phyloP scores from a whole-genome alignment of 148 eudicot genomes.

The Rheum nobile region DNA sequence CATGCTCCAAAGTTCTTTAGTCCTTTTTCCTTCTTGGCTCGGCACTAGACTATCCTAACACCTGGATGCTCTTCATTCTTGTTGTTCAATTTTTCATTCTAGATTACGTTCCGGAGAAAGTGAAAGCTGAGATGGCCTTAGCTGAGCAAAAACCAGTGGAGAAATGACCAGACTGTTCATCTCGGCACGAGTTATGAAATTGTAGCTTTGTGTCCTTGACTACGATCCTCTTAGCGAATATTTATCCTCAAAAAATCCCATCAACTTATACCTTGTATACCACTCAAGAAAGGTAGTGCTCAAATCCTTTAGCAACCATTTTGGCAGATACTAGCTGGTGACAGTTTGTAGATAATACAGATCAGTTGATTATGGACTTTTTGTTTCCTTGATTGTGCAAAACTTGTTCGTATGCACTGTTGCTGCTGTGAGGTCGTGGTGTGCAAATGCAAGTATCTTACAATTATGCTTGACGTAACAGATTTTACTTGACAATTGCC shows the following conservation, averaged over 20 bases:
- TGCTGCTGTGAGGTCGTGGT: background rate
- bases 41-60: background rate
- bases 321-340: slow-evolving; percentile 1
- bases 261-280: background rate
- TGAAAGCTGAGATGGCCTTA: slow-evolving; percentile 68
- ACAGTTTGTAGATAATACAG: background rate
- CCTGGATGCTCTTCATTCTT: background rate
- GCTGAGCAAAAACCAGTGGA: slow-evolving; percentile 33
- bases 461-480: background rate
- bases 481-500: background rate
- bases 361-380: background rate
- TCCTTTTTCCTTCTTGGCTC: background rate
- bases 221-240: background rate
- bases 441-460: background rate
- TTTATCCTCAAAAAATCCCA: background rate
- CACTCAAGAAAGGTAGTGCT: background rate
- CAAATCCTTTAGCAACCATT: background rate
- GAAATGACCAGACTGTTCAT: slow-evolving; percentile 17
- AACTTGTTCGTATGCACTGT: background rate
- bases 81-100: slow-evolving; percentile 2
- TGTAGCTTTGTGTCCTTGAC: background rate
- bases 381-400: background rate
- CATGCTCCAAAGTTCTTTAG: background rate
- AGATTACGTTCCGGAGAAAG: slow-evolving; percentile 89
- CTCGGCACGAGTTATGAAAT: background rate